These are phyloP conservation scores for Cladophialophora immunda DNA, from an alignment of 2,329 filamentous ascomycete species.

Conservation along the genomic window DNA sequence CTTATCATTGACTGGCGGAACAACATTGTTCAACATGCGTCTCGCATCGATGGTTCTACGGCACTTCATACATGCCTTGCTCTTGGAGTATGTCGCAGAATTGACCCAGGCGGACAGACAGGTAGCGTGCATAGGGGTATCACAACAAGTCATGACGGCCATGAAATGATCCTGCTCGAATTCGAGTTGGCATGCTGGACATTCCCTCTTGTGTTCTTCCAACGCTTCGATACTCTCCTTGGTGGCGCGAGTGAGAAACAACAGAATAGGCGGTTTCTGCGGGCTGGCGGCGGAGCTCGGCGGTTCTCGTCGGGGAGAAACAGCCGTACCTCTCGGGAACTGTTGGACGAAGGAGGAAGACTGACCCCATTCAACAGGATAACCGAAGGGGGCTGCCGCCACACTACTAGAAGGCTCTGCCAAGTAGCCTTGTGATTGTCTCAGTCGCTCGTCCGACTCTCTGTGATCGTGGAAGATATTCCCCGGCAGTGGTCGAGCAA, in stretches of 20 bases:
- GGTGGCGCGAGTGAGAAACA: conserved; percentile 34
- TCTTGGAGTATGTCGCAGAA: conserved; percentile 34
- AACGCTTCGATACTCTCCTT: conserved; percentile 30
- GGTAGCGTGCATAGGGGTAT: conserved; percentile 35
- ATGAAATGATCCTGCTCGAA: conserved; percentile 37
- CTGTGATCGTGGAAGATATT: conserved; percentile 19
- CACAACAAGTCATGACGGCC: conserved; percentile 37
- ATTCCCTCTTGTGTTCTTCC: conserved; percentile 38
- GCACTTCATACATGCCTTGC: conserved; percentile 36
- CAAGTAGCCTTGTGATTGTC: conserved; percentile 17
- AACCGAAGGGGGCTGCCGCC: background rate
- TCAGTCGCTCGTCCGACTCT: conserved; percentile 16
- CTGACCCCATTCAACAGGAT: conserved; percentile 9
- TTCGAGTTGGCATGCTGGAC: conserved; percentile 37
- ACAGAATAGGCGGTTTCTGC: conserved; percentile 23
- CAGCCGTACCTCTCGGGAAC: background rate
- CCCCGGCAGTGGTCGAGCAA: conserved; percentile 4
- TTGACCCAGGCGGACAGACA: conserved; percentile 40
- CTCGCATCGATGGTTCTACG: conserved; percentile 36
- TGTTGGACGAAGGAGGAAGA: background rate
- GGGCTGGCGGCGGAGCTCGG: conserved; percentile 7
- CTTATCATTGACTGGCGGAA: conserved; percentile 36
- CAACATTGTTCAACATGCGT: conserved; percentile 33
- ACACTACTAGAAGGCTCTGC: conserved; percentile 10
- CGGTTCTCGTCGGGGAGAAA: background rate